Evolutionary conservation across 352 stramenopile species (phyloP).

Genomic region (Globisporangium barbulae): DNA sequence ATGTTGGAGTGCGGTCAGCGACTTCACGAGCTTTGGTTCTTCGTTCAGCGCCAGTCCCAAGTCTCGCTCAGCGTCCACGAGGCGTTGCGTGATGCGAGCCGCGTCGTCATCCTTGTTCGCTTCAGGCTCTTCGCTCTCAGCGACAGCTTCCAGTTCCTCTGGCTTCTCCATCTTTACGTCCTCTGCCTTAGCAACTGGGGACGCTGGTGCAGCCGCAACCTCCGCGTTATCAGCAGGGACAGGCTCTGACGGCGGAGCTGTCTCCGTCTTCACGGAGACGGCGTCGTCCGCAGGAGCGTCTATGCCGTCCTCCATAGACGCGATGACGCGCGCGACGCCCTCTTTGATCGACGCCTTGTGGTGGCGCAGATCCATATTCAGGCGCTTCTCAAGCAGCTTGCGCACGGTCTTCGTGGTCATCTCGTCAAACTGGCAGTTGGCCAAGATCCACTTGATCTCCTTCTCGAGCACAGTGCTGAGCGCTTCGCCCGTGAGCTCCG

Average conservation of each 20-base stretch:
- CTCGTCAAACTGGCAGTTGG: conserved; percentile 75
- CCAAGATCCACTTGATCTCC: conserved; percentile 78
- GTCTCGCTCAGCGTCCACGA: conserved; percentile 35
- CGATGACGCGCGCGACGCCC: conserved; percentile 71
- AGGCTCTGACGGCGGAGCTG: not conserved
- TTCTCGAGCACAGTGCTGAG: conserved; percentile 62
- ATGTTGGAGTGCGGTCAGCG: conserved; percentile 26
- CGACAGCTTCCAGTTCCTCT: conserved; percentile 1
- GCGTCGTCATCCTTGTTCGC: conserved; percentile 21
- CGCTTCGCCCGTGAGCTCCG: conserved; percentile 33
- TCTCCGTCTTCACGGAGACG: conserved; percentile 11
- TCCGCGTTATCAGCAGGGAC: not conserved
- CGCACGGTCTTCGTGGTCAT: conserved; percentile 83
- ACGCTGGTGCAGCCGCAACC: not conserved
- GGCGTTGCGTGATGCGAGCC: conserved; percentile 10
- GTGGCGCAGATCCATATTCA: conserved; percentile 67
- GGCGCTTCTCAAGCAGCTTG: conserved; percentile 65
- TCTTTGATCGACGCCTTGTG: conserved; percentile 78
- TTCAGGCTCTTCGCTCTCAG: conserved; percentile 12
- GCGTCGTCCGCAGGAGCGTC: conserved; percentile 13
- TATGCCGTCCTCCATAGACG: conserved; percentile 62
- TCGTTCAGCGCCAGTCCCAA: conserved; percentile 28
- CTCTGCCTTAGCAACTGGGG: not conserved
- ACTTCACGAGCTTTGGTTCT: conserved; percentile 39
- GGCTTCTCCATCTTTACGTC: not conserved